Evolutionary conservation across 139 green algal species (phyloP), one percentile per base, ranked within the genome.

Genomic region (Ostreobium quekettii): DNA sequence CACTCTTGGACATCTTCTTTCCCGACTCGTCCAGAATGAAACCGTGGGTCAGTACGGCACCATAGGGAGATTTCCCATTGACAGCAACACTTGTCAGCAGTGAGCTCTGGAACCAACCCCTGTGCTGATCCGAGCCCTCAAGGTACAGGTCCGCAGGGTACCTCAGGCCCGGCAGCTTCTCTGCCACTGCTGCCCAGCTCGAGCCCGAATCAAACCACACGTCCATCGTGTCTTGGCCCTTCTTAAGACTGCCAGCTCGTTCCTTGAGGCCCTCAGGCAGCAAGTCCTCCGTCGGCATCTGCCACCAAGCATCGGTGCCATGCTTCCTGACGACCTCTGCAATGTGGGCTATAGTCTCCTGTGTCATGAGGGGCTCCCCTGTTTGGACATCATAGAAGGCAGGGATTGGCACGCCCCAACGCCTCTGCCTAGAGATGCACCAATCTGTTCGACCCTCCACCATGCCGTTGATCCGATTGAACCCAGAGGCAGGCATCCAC

Each of bases 181-280:
- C 36, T 30, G 71, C 29, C 60, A 96, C 90, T 5, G 83, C 92
- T 42, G 90, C 88, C 92, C 92, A 98, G 78, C 79, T 91, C 75
- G 68, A 85, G 74, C 95, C 95, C 39, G 82, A 95, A 79, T 99
- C 95, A 79, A 99, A 98, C 94, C 94, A 98, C 36, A 99, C 94
- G 65, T 99, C 95, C 95, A 99, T 98, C 4, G 95, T 99, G 78
- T 99, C 95, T 77, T 90, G 85, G 31, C 91, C 92, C 72, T 91
- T 89, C 24, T 49, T 64, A 30, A 91, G 80, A 35, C 36, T 65
- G 56, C 60, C 38, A 2, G 80, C 80, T 64, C 73, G 63, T 61
- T 78, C 71, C 22, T 24, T 19, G 29, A 89, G 71, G 4, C 53
- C 47, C 30, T 85, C 72, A 0, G 94, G 94, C 72, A 99, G 87